Evolutionary conservation across 768 basidiomycete genomes (phyloP).

Genomic region (Holtermannia corniformis): DNA sequence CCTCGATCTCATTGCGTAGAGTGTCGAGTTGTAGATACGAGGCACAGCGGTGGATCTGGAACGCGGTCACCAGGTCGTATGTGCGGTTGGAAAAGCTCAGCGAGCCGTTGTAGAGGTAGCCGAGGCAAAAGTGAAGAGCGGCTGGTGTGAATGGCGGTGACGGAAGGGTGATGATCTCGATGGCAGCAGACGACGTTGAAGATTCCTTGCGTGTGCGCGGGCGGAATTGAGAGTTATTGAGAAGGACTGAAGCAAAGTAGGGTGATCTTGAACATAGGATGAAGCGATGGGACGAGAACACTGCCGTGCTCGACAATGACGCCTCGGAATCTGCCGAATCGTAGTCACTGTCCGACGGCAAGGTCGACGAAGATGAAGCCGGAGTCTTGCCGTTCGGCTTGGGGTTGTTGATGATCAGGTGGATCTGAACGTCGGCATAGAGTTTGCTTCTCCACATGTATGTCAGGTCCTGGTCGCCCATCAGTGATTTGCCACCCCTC

Average conservation of each 20-base stretch:
- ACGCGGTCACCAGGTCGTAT: slow-evolving; percentile 84
- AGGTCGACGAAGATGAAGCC: slow-evolving; percentile 5
- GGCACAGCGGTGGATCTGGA: slow-evolving; percentile 76
- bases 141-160: slow-evolving; percentile 93
- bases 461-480: slow-evolving; percentile 56
- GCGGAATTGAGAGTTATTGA: slow-evolving; percentile 52
- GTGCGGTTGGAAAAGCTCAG: slow-evolving; percentile 84
- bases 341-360: slow-evolving; percentile 2
- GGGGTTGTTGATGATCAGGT: slow-evolving; percentile 43
- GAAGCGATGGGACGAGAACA: slow-evolving; percentile 88
- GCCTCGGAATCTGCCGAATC: slow-evolving; percentile 18
- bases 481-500: neutral
- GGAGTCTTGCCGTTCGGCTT: neutral
- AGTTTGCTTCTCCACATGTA: slow-evolving; percentile 95
- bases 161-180: slow-evolving; percentile 54
- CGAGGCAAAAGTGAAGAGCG: slow-evolving; percentile 84
- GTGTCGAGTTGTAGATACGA: slow-evolving; percentile 65
- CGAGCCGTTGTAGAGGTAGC: slow-evolving; percentile 90
- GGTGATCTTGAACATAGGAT: slow-evolving; percentile 79
- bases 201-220: slow-evolving; percentile 34
- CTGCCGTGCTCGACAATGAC: slow-evolving; percentile 51
- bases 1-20: slow-evolving; percentile 69
- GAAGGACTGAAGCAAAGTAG: slow-evolving; percentile 75
- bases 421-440: slow-evolving; percentile 81
- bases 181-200: slow-evolving; percentile 31